These are phyloP conservation scores for Acanthamoeba castellanii DNA, from an alignment of 208 protist genomes.

Conservation along the genomic window DNA sequence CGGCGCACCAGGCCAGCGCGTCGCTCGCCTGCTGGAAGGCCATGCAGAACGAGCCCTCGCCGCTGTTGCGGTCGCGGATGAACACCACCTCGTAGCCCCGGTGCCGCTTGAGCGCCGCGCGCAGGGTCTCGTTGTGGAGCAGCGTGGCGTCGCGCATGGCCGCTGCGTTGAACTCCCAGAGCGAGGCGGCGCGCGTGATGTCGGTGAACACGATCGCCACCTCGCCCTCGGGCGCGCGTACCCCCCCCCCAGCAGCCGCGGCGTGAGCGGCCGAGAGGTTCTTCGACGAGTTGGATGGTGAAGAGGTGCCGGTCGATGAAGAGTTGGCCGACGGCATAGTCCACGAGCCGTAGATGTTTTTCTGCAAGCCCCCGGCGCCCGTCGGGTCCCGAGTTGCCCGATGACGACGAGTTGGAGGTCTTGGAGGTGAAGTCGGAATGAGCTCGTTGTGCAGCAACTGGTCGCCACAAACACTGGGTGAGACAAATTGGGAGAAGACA, in stretches of 20 bases:
- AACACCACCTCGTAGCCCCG: slow-evolving; percentile 67
- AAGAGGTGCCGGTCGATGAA: background rate
- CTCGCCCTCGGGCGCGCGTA: background rate
- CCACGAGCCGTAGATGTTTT: slow-evolving; percentile 25
- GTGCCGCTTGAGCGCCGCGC: background rate
- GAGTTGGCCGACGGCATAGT: background rate
- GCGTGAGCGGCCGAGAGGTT: background rate
- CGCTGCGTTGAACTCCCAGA: slow-evolving; percentile 66
- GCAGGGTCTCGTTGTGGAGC: slow-evolving; percentile 62
- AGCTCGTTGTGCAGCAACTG: slow-evolving; percentile 52
- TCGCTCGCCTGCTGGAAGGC: slow-evolving; percentile 45
- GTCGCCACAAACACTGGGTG: background rate
- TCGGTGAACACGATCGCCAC: slow-evolving; percentile 68
- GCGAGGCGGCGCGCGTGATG: slow-evolving; percentile 58
- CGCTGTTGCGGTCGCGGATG: slow-evolving; percentile 56
- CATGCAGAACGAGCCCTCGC: slow-evolving; percentile 75
- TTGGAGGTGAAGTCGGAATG: background rate
- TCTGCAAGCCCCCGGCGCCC: background rate
- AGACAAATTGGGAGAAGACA: background rate
- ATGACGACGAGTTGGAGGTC: background rate
- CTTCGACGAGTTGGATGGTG: slow-evolving; percentile 15
- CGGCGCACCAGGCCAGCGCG: slow-evolving; percentile 37
- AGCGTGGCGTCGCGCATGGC: slow-evolving; percentile 73
- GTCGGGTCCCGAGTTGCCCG: background rate
- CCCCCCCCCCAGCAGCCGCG: background rate